Evolutionary conservation across 2,329 filamentous ascomycete genomes (phyloP).

Genomic region (Ophiostoma piceae): DNA sequence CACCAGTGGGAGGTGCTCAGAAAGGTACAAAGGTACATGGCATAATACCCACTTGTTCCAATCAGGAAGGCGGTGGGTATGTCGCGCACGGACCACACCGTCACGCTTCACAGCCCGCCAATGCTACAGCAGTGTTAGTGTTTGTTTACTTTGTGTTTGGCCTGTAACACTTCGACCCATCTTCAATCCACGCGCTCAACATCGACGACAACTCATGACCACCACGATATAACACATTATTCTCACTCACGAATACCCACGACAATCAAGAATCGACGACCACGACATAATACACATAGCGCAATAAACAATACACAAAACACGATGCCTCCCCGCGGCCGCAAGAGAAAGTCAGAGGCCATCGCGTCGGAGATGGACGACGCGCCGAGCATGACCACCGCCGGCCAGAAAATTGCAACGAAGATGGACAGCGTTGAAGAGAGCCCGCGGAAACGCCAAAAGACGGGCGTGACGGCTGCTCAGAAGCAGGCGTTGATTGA

Average conservation of each 20-base stretch:
- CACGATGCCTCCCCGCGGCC: slow-evolving; percentile 44
- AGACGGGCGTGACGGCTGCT: slow-evolving; percentile 55
- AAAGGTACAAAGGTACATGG: slow-evolving; percentile 13
- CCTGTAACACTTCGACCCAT: background rate
- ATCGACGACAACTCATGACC: background rate
- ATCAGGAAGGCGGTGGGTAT: slow-evolving; percentile 24
- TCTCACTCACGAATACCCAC: background rate
- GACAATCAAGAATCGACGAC: too few species aligned
- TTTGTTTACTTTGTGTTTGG: slow-evolving; percentile 26
- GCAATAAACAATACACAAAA: background rate
- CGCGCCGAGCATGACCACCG: slow-evolving; percentile 25
- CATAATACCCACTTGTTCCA: slow-evolving; percentile 17
- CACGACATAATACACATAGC: too few species aligned
- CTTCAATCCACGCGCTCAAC: background rate
- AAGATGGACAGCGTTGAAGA: slow-evolving; percentile 36
- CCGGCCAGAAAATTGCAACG: slow-evolving; percentile 33
- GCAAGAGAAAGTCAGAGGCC: slow-evolving; percentile 43
- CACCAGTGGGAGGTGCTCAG: slow-evolving; percentile 8
- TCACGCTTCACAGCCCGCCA: slow-evolving; percentile 13
- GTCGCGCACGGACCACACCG: slow-evolving; percentile 24
- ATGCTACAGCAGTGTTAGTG: slow-evolving; percentile 11
- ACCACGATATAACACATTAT: background rate
- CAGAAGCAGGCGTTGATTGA: slow-evolving; percentile 87
- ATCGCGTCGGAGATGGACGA: slow-evolving; percentile 31
- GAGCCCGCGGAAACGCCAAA: slow-evolving; percentile 60